phyloP scores from a whole-genome alignment of 2,329 filamentous ascomycete genomes.

The Scedosporium aurantiacum region DNA sequence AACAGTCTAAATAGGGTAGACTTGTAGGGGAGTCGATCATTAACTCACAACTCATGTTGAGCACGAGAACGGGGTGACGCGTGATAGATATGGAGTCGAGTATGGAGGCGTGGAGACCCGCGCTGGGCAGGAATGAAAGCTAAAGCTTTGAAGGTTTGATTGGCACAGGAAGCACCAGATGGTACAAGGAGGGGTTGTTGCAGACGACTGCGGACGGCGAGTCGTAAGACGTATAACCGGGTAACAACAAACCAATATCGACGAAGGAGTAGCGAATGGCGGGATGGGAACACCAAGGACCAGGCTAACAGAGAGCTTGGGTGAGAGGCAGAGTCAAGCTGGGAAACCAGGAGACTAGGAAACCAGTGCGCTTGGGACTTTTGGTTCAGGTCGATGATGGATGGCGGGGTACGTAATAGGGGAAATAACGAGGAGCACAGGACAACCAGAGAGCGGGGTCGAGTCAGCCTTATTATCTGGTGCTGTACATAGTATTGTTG shows the following conservation, averaged over 20 bases:
- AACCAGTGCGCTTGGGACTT: background rate
- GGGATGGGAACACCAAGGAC: too few species aligned
- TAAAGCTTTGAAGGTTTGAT: background rate
- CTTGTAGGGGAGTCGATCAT: background rate
- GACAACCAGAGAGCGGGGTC: slow-evolving; percentile 3
- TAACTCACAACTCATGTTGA: slow-evolving; percentile 30
- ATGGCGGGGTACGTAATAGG: slow-evolving; percentile 1
- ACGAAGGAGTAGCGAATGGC: background rate
- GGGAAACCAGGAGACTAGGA: background rate
- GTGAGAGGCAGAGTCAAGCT: background rate
- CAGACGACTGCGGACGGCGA: background rate
- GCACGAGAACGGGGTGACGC: background rate
- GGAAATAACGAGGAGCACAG: background rate
- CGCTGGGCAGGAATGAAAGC: background rate
- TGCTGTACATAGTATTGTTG: too few species aligned
- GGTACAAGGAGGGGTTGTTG: background rate
- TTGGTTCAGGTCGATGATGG: background rate
- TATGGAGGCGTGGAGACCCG: background rate
- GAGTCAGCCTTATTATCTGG: slow-evolving; percentile 6
- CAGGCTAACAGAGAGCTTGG: too few species aligned
- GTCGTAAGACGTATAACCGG: background rate
- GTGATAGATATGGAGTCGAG: background rate
- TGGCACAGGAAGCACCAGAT: background rate
- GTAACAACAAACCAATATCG: background rate
- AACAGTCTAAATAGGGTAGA: background rate